Base-by-base conservation (phyloP, 1,284 basidiomycete species). In the Malassezia slooffiae region DNA sequence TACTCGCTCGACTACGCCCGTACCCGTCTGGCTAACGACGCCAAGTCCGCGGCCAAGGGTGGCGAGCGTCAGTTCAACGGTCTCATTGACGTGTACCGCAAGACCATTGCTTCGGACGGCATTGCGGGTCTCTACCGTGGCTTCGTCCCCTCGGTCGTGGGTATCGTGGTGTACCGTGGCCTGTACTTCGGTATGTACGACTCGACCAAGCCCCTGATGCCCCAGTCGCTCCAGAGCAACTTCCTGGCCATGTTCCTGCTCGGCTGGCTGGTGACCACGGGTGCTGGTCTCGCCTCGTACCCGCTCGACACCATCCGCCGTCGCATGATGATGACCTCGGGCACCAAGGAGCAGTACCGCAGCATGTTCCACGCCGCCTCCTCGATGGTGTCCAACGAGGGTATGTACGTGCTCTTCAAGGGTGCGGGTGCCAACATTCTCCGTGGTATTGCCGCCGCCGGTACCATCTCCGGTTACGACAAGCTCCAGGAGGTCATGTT, bases 361-460 rank as follows among this genome's bases (percentile, higher is more conserved):
- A 60, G 71, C 57, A 80, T 79, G 74, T 64, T 80, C 50, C 79
- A 83, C 60, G 79, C 74, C 50, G 72, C 71, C 51, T 75, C 79
- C 75, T 86, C 90, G 69, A 71, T 91, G 62, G 79, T 81, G 70
- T 87, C 87, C 79, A 60, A 60, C 48, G 89, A 93, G 76, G 89
- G 89, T 69, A 72, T 76, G 47, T 81, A 80, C 72, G 89, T 86
- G 26, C 77, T 91, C 67, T 68, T 68, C 63, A 67, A 70, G 63
- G 62, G 65, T 60, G 87, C 88, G 69, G 88, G 85, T 79, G 88
- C 88, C 73, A 91, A 93, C 78, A 89, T 91, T 62, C 85, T 93
- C 67, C 88, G 88, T 83, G 87, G 89, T 80, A 84, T 91, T 70
- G 89, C 88, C 68, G 89, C 88, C 76, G 88, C 89, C 74, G 88